Conservation (phyloP, 2,329 filamentous ascomycete genomes). For the Pseudogymnoascus sp. region DNA sequence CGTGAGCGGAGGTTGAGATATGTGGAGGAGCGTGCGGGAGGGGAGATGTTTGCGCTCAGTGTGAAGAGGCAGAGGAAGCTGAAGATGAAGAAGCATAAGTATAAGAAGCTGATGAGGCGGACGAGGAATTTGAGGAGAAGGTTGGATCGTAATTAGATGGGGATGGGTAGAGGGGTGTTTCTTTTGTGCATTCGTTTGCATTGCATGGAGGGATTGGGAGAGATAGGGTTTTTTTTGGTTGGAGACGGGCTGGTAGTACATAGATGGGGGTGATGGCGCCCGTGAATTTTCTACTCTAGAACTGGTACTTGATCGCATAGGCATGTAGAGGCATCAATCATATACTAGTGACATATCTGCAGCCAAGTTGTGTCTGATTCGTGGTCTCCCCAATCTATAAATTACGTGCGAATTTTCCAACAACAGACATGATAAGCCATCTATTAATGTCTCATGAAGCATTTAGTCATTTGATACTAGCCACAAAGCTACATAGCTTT, state of each 20-base stretch:
- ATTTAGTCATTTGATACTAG: neutral
- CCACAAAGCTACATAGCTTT: neutral
- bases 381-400: neutral
- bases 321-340: slow-evolving; percentile 2
- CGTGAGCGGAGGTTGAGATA: slow-evolving; percentile 53
- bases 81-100: slow-evolving; percentile 99
- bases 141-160: slow-evolving; percentile 28
- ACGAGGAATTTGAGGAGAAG: slow-evolving; percentile 84
- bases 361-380: neutral
- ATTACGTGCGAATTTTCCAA: neutral
- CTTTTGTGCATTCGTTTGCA: neutral
- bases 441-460: neutral
- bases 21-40: slow-evolving; percentile 44
- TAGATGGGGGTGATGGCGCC: neutral
- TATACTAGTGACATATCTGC: neutral
- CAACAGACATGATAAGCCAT: neutral
- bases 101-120: slow-evolving; percentile 96
- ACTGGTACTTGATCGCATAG: neutral
- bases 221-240: neutral
- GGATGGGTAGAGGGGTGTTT: neutral
- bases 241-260: neutral
- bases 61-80: slow-evolving; percentile 87
- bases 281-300: neutral
- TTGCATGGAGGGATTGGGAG: neutral
- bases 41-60: slow-evolving; percentile 71